Evolutionary conservation across 352 stramenopile genomes (phyloP), one percentile per base, ranked within the genome.

Genomic region (Globisporangium abappressorium): DNA sequence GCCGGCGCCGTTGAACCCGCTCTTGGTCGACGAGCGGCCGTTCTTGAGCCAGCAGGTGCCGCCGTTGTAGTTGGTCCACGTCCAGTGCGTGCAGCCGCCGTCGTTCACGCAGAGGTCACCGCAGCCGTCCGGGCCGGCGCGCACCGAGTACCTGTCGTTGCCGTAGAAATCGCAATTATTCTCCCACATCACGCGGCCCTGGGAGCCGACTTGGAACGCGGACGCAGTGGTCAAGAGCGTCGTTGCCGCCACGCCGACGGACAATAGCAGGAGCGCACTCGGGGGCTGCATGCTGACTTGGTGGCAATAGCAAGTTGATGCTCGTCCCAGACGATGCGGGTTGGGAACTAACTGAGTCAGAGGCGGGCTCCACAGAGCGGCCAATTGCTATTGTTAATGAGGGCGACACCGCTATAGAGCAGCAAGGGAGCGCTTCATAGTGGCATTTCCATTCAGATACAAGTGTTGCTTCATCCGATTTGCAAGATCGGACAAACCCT

Each of bases 21-120:
- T 62, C 46, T 69, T 65, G 9, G 64, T 38, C 30, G 56, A 64
- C 6, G 64, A 70, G 34, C 22, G 26, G 30, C 46, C 24, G 18
- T 59, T 76, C 71, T 90, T 91, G 28, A 91, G 74, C 69, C 70
- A 89, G 70, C 83, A 91, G 12, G 79, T 87, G 28, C 82, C 81
- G 8, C 76, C 77, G 36, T 70, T 75, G 64, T 80, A 75, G 65
- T 79, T 77, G 18, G 66, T 80, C 81, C 82, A 91, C 20, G 79
- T 84, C 78, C 78, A 85, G 68, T 83, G 78, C 20, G 74, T 74
- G 70, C 78, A 85, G 18, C 68, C 6, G 5, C 30, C 47, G 43
- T 80, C 65, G 51, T 79, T 64, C 0, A 60, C 69, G 33, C 78
- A 85, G 11, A 61, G 49, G 24, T 61, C 62, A 20, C 51, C 62